Evolutionary conservation across 2,329 filamentous ascomycete genomes (phyloP).

Genomic region (Cytospora leucostoma): DNA sequence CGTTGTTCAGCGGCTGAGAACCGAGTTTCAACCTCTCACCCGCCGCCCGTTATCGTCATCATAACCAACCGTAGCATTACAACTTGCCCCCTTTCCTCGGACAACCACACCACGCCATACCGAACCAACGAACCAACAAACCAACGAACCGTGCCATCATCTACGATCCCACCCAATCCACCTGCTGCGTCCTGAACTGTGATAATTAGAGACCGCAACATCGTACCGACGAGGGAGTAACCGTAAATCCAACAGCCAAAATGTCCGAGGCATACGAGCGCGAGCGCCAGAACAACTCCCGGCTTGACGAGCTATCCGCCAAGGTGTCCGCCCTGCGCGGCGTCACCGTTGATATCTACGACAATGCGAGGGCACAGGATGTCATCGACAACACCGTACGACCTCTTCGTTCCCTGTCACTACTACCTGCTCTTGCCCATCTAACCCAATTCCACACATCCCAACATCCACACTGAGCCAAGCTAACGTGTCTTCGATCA

Average conservation of each 20-base stretch:
- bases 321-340: constrained; percentile 92
- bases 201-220: not conserved
- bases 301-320: constrained; percentile 83
- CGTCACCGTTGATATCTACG: constrained; percentile 97
- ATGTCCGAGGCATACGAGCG: constrained; percentile 81
- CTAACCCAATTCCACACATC: not conserved
- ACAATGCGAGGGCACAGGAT: constrained; percentile 85
- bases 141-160: not conserved
- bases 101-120: not conserved
- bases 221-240: not conserved
- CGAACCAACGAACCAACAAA: not conserved
- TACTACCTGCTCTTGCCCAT: constrained; percentile 1
- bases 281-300: constrained; percentile 90
- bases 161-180: not conserved
- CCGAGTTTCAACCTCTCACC: not conserved
- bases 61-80: not conserved
- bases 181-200: no score
- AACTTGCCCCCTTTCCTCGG: constrained; percentile 13
- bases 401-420: not conserved
- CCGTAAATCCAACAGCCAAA: constrained; percentile 28
- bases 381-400: constrained; percentile 84
- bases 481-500: not conserved
- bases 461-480: not conserved
- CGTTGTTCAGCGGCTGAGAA: not conserved
- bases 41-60: constrained; percentile 3